These are phyloP conservation scores for Colletotrichum orbiculare DNA, from an alignment of 2,329 filamentous ascomycete species.

Conservation along the genomic window DNA sequence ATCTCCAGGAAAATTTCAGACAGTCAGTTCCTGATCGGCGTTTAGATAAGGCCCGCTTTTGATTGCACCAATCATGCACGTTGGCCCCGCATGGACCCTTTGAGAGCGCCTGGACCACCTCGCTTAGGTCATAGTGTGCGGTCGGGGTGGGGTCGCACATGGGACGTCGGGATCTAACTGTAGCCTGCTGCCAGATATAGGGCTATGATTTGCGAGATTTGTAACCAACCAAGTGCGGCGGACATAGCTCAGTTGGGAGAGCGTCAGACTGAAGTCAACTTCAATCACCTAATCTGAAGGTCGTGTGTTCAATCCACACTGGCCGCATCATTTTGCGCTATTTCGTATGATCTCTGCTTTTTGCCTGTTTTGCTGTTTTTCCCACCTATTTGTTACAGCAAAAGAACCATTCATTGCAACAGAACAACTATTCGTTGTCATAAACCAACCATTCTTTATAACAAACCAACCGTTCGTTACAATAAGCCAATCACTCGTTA, in stretches of 20 bases:
- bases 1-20: conserved; percentile 29
- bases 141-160: too few relatives aligned
- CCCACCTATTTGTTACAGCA: too few relatives aligned
- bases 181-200: too few relatives aligned
- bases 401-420: too few relatives aligned
- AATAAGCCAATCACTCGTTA: too few relatives aligned
- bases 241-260: conserved; percentile 37
- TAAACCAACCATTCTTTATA: not conserved
- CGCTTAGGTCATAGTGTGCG: too few relatives aligned
- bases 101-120: too few relatives aligned
- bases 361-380: not conserved
- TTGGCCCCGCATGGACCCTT: not conserved
- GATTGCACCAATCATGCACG: not conserved
- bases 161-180: too few relatives aligned
- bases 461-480: not conserved
- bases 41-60: conserved; percentile 28
- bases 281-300: conserved; percentile 36
- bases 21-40: conserved; percentile 24
- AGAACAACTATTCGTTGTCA: not conserved
- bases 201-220: too few relatives aligned
- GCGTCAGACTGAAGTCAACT: conserved; percentile 36
- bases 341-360: not conserved
- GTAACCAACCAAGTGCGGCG: conserved; percentile 27
- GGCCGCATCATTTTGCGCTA: conserved; percentile 16
- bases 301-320: conserved; percentile 37